Evolutionary conservation across 1,139 yeast genomes (phyloP), one percentile per base, ranked within the genome.

Genomic region (Debaryomyces sp.): DNA sequence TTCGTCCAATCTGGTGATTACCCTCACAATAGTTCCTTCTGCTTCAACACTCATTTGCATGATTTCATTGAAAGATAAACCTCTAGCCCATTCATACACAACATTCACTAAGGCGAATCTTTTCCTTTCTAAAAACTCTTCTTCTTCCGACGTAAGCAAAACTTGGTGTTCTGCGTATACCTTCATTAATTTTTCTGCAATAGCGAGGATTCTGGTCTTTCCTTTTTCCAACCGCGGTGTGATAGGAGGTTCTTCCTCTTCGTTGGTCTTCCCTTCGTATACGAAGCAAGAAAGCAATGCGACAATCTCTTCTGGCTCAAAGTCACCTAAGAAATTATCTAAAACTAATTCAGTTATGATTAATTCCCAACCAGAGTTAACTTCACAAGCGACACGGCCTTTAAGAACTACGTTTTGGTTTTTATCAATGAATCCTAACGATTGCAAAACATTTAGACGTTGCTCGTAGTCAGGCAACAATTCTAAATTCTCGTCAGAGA

Each of bases 11-110:
- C 98, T 80, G 2, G 97, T 90, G 45, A 94, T 94, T 6, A 94
- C 98, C 60, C 99, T 79, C n/a, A 94, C 99, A 65, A 94, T 95
- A 0, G 97, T 89, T 34, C 99, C 99, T 68, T 94, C 99, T 30
- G 95, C 94, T 61, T 92, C 97, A 18, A 83, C 84, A 54, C 96
- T 88, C 55, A 90, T 78, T 52, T 83, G 86, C 87, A 92, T 94
- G 57, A 94, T 94, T 50, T 89, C 95, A 55, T 87, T 87, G 71
- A 94, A 94, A 1, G 95, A 80, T 77, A 91, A 78, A 1, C 99
- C 99, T 56, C 96, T 79, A 1, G 98, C 97, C 99, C 99, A 94
- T 68, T 94, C 98, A 64, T 94, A 94, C 4, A 94, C 96, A 10
- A 91, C 97, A 64, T 91, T 94, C 67, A 89, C 88, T 61, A 94